Conservation (phyloP, 2,329 filamentous ascomycete species). For the Colletotrichum gigasporum region DNA sequence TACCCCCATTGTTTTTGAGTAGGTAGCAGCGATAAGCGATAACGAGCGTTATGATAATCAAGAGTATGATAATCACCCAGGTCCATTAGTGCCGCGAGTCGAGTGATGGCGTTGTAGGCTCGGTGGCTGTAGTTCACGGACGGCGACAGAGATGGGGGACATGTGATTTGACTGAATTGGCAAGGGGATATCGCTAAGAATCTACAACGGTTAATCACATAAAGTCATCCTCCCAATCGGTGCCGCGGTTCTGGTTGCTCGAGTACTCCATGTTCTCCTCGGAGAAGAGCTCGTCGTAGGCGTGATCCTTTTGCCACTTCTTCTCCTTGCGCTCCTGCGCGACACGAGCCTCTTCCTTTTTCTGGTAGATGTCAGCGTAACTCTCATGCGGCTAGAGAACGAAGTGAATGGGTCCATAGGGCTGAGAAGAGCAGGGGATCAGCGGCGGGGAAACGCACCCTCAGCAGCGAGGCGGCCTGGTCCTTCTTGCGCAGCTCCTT, state of each 20-base stretch:
- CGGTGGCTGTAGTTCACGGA: too few species aligned
- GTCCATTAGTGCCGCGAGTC: too few species aligned
- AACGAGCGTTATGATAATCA: neutral
- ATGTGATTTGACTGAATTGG: neutral
- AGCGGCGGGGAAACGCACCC: constrained; percentile 57
- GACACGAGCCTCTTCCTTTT: constrained; percentile 78
- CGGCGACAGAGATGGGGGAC: too few species aligned
- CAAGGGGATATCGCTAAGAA: neutral
- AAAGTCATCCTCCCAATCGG: constrained; percentile 89
- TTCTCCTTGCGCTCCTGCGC: constrained; percentile 86
- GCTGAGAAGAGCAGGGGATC: neutral
- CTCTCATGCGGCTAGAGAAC: neutral
- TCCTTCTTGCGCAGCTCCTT: constrained; percentile 79
- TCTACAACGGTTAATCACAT: constrained; percentile 66
- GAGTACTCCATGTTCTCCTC: constrained; percentile 81
- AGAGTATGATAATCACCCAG: neutral
- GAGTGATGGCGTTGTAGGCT: too few species aligned
- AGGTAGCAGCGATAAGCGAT: constrained; percentile 13
- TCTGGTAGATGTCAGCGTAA: constrained; percentile 53
- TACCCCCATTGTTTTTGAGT: constrained; percentile 22
- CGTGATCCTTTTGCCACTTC: constrained; percentile 97
- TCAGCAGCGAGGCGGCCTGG: constrained; percentile 66
- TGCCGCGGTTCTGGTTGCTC: constrained; percentile 86
- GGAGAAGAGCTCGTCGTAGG: constrained; percentile 90
- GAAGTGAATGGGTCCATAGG: too few species aligned